These are phyloP conservation scores for Ceratocystis lukuohia DNA, from an alignment of 2,329 filamentous ascomycete genomes.

Conservation along the genomic window DNA sequence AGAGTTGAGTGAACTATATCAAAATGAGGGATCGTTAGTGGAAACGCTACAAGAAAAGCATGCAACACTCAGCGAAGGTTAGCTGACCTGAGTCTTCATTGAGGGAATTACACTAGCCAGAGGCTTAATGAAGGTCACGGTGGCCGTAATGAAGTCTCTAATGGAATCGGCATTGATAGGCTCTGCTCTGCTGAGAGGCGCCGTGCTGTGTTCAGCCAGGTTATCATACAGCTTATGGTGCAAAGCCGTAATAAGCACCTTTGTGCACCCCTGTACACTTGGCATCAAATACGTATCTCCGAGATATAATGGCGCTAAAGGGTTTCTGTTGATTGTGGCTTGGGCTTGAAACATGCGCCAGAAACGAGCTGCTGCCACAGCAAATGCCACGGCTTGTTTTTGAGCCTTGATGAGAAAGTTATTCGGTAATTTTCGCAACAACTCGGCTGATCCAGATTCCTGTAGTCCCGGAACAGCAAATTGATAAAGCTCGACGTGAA, in stretches of 20 bases:
- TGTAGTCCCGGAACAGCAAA: conserved; percentile 29
- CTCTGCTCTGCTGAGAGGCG: conserved; percentile 27
- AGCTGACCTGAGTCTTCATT: conserved; percentile 19
- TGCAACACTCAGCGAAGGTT: not conserved
- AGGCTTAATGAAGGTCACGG: conserved; percentile 27
- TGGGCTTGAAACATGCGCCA: conserved; percentile 27
- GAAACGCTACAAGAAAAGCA: not conserved
- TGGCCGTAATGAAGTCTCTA: conserved; percentile 26
- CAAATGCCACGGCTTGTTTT: conserved; percentile 30
- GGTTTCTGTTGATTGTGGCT: conserved; percentile 23
- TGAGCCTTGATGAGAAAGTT: conserved; percentile 29
- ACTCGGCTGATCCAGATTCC: conserved; percentile 26
- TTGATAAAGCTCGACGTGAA: conserved; percentile 31
- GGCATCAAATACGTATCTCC: conserved; percentile 20
- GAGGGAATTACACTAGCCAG: conserved; percentile 24
- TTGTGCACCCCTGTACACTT: conserved; percentile 21
- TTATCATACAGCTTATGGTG: conserved; percentile 28
- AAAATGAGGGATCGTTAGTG: not conserved
- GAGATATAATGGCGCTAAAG: conserved; percentile 21
- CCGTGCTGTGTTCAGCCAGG: conserved; percentile 28
- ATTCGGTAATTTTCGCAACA: conserved; percentile 27
- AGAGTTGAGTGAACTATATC: conserved; percentile 10
- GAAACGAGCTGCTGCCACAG: conserved; percentile 29
- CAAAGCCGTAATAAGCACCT: conserved; percentile 28
- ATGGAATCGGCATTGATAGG: conserved; percentile 26